Evolutionary conservation across 2,329 filamentous ascomycete genomes (phyloP).

Genomic region (Colletotrichum somersetense): DNA sequence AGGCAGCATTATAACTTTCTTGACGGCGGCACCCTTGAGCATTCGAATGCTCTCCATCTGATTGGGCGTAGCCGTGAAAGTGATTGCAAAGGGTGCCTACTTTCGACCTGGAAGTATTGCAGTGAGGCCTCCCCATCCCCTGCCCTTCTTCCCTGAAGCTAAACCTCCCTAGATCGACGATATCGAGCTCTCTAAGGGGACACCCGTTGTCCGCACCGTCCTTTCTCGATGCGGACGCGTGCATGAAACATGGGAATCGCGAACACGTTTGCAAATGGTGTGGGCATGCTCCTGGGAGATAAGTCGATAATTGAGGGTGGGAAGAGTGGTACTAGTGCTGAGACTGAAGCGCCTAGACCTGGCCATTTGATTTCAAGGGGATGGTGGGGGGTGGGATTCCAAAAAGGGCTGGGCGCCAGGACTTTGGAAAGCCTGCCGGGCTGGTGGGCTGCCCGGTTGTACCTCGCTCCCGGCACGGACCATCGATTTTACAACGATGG

Average conservation of each 20-base stretch:
- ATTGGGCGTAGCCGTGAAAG: no score
- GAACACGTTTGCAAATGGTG: background rate
- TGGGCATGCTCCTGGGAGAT: background rate
- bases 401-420: background rate
- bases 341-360: background rate
- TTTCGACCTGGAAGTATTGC: background rate
- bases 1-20: no score
- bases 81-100: background rate
- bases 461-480: background rate
- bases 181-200: background rate
- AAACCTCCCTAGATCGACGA: background rate
- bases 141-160: background rate
- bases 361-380: slow-evolving; percentile 3
- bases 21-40: no score
- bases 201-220: background rate
- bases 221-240: background rate
- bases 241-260: background rate
- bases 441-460: background rate
- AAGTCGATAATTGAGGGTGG: background rate
- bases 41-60: background rate
- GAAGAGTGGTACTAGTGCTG: background rate
- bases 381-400: background rate
- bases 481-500: background rate
- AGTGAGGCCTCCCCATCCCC: background rate
- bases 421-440: background rate